A percentile compares a stretch with the other conserved stretches of the same genome.
These are phyloP conservation scores for Monosporascus sp. DNA, from an alignment of 2,329 filamentous ascomycete species.

Conservation along the genomic window DNA sequence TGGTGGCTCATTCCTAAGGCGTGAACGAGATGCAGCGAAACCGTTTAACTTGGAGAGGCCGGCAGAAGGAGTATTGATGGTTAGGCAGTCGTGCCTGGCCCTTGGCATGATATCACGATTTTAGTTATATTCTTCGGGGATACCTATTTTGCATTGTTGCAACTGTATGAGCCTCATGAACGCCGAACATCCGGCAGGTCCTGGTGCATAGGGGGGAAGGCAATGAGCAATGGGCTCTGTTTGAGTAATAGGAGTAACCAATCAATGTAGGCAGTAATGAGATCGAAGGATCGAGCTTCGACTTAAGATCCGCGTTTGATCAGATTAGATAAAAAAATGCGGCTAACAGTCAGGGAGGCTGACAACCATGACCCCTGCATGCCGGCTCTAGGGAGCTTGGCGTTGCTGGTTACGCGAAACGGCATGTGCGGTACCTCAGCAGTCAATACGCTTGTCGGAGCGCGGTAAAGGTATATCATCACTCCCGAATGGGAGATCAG, in stretches of 20 bases:
- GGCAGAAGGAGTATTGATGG: neutral
- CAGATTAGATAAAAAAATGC: too few species aligned
- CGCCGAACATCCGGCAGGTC: neutral
- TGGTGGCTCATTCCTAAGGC: too few species aligned
- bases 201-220: neutral
- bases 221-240: neutral
- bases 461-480: too few species aligned
- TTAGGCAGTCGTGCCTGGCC: neutral
- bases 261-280: neutral
- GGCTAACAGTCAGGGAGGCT: neutral
- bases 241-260: neutral
- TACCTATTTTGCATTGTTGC: too few species aligned
- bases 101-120: neutral
- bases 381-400: neutral
- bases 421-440: neutral
- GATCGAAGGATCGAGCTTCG: neutral
- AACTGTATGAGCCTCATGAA: too few species aligned
- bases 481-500: too few species aligned
- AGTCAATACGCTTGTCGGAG: neutral
- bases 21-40: too few species aligned
- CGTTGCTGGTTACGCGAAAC: neutral
- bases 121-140: too few species aligned
- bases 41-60: neutral
- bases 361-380: neutral
- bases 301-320: neutral